Evolutionary conservation across 192 early-diverging fungal species (phyloP).

Genomic region (Mortierella alpina): DNA sequence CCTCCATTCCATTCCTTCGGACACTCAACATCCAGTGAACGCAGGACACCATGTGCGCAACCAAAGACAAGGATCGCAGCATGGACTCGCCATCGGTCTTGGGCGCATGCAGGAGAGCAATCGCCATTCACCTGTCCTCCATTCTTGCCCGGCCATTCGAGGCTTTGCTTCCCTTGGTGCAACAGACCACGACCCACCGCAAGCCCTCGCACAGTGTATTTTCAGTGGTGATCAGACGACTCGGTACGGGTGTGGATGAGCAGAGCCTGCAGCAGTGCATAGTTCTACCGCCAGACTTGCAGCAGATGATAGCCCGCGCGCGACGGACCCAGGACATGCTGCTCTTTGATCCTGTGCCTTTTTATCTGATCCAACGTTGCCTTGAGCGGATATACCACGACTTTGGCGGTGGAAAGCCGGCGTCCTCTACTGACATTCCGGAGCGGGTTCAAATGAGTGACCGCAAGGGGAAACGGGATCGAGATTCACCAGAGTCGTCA

Average conservation of each 20-base stretch:
- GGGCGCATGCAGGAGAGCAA: constrained; percentile 17
- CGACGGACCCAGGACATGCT: constrained; percentile 28
- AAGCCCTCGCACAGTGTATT: constrained; percentile 32
- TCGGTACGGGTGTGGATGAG: constrained; percentile 6
- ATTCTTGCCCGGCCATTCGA: constrained; percentile 4
- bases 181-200: constrained; percentile 23
- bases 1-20: background rate
- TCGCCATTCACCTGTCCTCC: constrained; percentile 25
- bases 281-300: constrained; percentile 1
- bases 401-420: background rate
- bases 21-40: background rate
- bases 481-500: background rate
- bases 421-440: background rate
- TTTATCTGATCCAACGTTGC: constrained; percentile 12
- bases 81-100: constrained; percentile 11
- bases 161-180: constrained; percentile 20
- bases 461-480: background rate
- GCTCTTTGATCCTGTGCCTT: constrained; percentile 32
- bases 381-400: background rate
- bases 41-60: background rate
- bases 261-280: background rate
- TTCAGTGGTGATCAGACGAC: constrained; percentile 29
- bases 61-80: background rate
- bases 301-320: background rate
- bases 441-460: no score